phyloP scores from a whole-genome alignment of 2,329 filamentous ascomycete genomes.

The Orbilia ellipsospora region DNA sequence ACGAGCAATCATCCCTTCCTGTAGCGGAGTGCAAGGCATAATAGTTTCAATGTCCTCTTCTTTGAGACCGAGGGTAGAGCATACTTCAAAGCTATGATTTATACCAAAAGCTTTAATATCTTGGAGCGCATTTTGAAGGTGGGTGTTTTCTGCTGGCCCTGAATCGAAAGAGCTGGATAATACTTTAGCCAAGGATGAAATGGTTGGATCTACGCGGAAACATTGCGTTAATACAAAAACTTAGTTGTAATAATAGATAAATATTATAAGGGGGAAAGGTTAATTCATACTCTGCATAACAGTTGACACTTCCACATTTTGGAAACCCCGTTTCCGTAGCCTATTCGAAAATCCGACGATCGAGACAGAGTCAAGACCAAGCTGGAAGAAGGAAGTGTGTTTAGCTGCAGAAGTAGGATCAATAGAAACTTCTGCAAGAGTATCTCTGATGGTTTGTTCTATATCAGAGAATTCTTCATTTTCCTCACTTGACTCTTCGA shows the following conservation, averaged over 20 bases:
- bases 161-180: conserved; percentile 47
- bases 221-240: background rate
- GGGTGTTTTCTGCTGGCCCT: conserved; percentile 28
- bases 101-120: conserved; percentile 73
- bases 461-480: conserved; percentile 34
- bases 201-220: conserved; percentile 60
- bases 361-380: conserved; percentile 89
- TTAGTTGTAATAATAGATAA: conserved; percentile 56
- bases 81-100: conserved; percentile 68
- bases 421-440: conserved; percentile 69
- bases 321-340: conserved; percentile 73
- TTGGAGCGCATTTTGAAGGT: conserved; percentile 69
- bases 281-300: conserved; percentile 71
- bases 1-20: conserved; percentile 84
- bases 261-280: background rate
- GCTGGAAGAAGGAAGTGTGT: conserved; percentile 76
- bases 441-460: conserved; percentile 66
- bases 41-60: conserved; percentile 74
- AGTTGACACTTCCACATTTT: conserved; percentile 71
- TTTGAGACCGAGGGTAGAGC: conserved; percentile 67
- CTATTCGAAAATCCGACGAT: conserved; percentile 75
- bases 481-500: conserved; percentile 61
- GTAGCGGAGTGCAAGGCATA: conserved; percentile 83
- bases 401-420: conserved; percentile 65
- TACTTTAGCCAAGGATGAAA: conserved; percentile 62